phyloP scores from a whole-genome alignment of 805 yeast genomes.

The Cyberlindnera misumaiensis region DNA sequence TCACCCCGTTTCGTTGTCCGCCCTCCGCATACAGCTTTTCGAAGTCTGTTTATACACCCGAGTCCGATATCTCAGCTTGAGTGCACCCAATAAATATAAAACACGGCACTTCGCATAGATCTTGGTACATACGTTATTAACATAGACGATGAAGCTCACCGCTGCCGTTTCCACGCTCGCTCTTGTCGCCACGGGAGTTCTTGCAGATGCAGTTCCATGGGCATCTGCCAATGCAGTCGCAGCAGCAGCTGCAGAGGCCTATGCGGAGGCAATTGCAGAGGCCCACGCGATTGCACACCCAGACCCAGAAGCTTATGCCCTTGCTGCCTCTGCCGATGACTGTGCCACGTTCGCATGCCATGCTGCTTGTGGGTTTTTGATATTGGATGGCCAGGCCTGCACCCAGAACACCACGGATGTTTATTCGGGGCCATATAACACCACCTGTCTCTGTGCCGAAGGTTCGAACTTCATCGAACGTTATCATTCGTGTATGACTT shows the following conservation, averaged over 20 bases:
- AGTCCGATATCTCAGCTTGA: constrained; percentile 1
- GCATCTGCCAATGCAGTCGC: constrained; percentile 18
- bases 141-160: not conserved
- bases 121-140: not conserved
- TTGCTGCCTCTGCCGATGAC: constrained; percentile 26
- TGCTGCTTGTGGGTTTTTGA: constrained; percentile 29
- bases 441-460: constrained; percentile 26
- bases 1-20: no score
- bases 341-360: constrained; percentile 28
- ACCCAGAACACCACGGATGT: constrained; percentile 15
- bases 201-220: constrained; percentile 15
- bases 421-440: constrained; percentile 25
- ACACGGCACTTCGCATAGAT: no score
- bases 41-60: not conserved
- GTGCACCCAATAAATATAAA: not conserved
- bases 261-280: constrained; percentile 22
- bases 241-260: constrained; percentile 20
- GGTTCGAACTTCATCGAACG: constrained; percentile 23
- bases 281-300: constrained; percentile 26
- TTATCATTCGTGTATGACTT: constrained; percentile 30
- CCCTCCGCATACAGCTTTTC: no score
- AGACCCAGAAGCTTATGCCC: constrained; percentile 24
- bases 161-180: constrained; percentile 2
- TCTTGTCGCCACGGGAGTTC: constrained; percentile 4
- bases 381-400: constrained; percentile 26